phyloP scores from a whole-genome alignment of 371 early-diverging fungal species.

The Mucor irregularis region DNA sequence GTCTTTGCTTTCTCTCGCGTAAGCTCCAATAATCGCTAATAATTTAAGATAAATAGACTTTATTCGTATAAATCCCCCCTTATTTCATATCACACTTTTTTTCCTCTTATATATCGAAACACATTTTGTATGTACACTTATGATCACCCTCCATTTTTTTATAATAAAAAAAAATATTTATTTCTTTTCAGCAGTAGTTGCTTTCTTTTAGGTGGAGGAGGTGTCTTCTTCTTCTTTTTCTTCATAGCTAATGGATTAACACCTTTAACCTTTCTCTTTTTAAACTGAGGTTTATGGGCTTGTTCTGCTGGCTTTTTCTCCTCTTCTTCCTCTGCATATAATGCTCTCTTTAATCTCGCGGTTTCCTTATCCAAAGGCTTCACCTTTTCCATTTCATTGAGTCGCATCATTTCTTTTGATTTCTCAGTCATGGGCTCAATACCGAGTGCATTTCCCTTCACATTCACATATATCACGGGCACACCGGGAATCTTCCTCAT shows the following conservation, averaged over 20 bases:
- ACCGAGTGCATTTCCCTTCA: constrained; percentile 43
- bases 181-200: constrained; percentile 1
- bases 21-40: constrained; percentile 14
- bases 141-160: background rate
- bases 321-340: constrained; percentile 9
- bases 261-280: constrained; percentile 57
- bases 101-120: too few relatives aligned
- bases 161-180: background rate
- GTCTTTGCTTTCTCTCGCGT: constrained; percentile 57
- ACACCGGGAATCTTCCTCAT: constrained; percentile 79
- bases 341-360: constrained; percentile 47
- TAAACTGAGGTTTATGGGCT: constrained; percentile 12
- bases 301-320: background rate
- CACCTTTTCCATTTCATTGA: constrained; percentile 43
- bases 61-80: too few relatives aligned
- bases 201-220: constrained; percentile 31
- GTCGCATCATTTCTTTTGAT: constrained; percentile 6
- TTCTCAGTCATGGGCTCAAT: constrained; percentile 74
- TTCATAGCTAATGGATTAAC: constrained; percentile 88
- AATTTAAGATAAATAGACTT: too few relatives aligned
- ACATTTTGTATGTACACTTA: too few relatives aligned
- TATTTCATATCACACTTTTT: background rate
- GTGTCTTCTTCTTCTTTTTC: constrained; percentile 65
- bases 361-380: constrained; percentile 56
- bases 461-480: constrained; percentile 82